Base-by-base conservation (phyloP, 2,329 filamentous ascomycete genomes). In the Aspergillus aculeatus region DNA sequence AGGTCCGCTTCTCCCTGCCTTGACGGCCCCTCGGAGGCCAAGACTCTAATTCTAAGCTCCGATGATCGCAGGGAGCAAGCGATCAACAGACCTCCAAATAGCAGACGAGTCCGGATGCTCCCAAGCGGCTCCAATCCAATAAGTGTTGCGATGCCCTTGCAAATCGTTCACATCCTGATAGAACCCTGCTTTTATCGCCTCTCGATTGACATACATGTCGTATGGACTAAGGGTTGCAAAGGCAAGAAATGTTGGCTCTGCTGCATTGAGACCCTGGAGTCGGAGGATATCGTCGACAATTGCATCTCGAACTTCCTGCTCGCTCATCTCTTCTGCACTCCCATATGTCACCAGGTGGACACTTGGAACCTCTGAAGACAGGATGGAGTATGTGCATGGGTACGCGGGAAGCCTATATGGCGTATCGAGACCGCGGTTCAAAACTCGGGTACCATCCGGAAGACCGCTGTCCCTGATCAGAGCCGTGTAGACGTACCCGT, bases 81-180 rank as follows among this genome's bases (percentile, higher is more conserved):
- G 53, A 48, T 48, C 53, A 26, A 55, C 41, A 3, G 26, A 44
- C 3, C 41, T 44, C 57, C 57, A 60, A 2, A 60, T 52, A 10
- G 35, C 54, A 9, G 62, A 54, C 9, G 59, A 57, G 3, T 59
- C 54, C n/a, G 61, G 59, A 47, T 51, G 16, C 21, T 63, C 47
- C n/a, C 56, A 63, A 2, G 60, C 57, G 11, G 60, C 75, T 0
- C 77, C 77, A 0, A 78, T 77, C 58, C 73, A 80, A 60, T 66
- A 80, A 4, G 77, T 80, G 10, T 63, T 68, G 19, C 68, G 64
- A 24, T 67, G 60, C 1, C 77, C 77, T 65, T 80, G 77, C 23
- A 80, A 65, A 0, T 65, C 69, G 44, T 78, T 75, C 41, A 76
- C 63, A 9, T 75, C 58, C 48, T 73, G 63, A 48, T 78, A 71